Conservation (phyloP, 352 stramenopile genomes). For the Globisporangium cylindrosporum region DNA sequence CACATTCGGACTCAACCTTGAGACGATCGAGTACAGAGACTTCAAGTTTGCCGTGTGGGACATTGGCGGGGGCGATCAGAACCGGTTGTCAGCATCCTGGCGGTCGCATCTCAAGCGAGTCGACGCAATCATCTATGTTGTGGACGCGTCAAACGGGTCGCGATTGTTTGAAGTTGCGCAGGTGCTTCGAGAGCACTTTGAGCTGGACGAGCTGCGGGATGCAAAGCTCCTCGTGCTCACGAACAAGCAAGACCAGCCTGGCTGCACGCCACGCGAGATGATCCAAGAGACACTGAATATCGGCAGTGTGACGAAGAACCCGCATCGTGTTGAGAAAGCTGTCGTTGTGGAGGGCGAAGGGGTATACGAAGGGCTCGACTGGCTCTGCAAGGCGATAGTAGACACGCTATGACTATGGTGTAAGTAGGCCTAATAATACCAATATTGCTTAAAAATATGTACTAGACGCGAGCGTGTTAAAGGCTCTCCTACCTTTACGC, state of each 20-base stretch:
- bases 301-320: conserved; percentile 32
- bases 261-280: conserved; percentile 28
- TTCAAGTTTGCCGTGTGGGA: conserved; percentile 85
- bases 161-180: conserved; percentile 47
- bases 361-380: conserved; percentile 50
- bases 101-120: conserved; percentile 57
- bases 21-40: conserved; percentile 69
- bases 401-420: conserved; percentile 2
- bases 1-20: conserved; percentile 89
- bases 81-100: conserved; percentile 52
- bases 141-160: conserved; percentile 57
- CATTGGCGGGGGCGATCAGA: conserved; percentile 47
- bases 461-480: no score
- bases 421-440: no score
- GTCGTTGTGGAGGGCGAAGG: conserved; percentile 31
- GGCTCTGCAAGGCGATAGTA: conserved; percentile 37
- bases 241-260: conserved; percentile 51
- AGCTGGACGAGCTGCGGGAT: conserved; percentile 35
- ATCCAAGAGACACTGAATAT: conserved; percentile 34
- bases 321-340: conserved; percentile 32
- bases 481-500: no score
- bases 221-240: conserved; percentile 47
- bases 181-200: conserved; percentile 39
- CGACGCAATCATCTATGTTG: conserved; percentile 78
- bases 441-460: no score